Evolutionary conservation across 345 rosid genomes (phyloP).

Genomic region (Salix koriyanagi): DNA sequence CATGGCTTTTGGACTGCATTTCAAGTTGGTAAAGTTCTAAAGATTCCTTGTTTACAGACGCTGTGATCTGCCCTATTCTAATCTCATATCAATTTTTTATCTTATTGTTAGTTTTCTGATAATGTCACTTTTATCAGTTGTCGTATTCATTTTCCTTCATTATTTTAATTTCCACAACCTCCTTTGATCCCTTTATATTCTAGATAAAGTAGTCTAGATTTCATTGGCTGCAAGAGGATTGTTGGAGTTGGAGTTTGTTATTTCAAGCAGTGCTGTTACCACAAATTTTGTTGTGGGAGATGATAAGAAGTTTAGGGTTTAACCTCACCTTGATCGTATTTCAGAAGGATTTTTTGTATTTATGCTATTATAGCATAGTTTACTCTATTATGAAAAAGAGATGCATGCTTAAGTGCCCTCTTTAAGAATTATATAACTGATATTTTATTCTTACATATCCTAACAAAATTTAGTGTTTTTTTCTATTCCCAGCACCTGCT

Average conservation of each 20-base stretch:
- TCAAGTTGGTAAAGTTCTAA: not conserved
- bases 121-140: not conserved
- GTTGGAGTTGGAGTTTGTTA: not conserved
- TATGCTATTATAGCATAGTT: not conserved
- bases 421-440: slow-evolving; percentile 3
- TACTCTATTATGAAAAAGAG: not conserved
- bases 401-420: not conserved
- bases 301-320: not conserved
- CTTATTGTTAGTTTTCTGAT: not conserved
- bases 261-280: not conserved
- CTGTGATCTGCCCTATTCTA: not conserved
- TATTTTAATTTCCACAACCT: not conserved
- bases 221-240: not conserved
- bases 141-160: not conserved
- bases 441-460: slow-evolving; percentile 2
- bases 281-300: not conserved
- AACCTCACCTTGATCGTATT: not conserved
- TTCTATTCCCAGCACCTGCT: slow-evolving; percentile 65
- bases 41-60: not conserved
- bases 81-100: not conserved
- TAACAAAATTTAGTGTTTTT: slow-evolving; percentile 3
- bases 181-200: no score
- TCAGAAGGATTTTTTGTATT: not conserved
- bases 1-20: not conserved
- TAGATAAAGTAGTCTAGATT: not conserved